These are phyloP conservation scores for Spiraea crenata DNA, from an alignment of 331 rosid species.

Conservation along the genomic window DNA sequence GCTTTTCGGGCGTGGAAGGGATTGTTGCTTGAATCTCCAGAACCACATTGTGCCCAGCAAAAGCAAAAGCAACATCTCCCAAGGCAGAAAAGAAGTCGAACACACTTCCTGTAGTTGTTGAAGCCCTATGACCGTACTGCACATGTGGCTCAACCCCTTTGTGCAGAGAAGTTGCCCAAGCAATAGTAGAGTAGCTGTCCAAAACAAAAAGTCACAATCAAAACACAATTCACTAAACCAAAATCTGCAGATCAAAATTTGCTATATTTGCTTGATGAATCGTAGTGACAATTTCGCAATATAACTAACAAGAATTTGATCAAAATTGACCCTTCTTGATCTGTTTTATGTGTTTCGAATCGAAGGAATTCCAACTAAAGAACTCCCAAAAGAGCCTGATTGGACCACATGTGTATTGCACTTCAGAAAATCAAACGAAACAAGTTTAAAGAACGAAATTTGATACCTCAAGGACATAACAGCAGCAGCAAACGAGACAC, in stretches of 20 bases:
- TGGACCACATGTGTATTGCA: background rate
- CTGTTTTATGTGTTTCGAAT: too few relatives aligned
- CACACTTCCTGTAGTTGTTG: slow-evolving; percentile 29
- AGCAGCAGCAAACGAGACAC: slow-evolving; percentile 44
- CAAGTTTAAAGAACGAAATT: background rate
- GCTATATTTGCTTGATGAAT: background rate
- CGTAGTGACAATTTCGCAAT: background rate
- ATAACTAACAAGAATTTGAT: too few relatives aligned
- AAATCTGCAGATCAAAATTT: background rate
- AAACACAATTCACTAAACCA: background rate
- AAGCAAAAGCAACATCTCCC: slow-evolving; percentile 55
- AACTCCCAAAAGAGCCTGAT: background rate
- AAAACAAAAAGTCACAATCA: background rate
- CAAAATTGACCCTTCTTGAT: background rate
- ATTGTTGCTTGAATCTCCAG: slow-evolving; percentile 67
- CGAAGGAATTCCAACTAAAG: background rate
- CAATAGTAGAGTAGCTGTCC: slow-evolving; percentile 54
- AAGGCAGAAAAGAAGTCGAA: slow-evolving; percentile 41
- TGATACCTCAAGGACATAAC: slow-evolving; percentile 56
- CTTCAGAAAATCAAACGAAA: background rate
- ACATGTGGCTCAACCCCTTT: slow-evolving; percentile 39
- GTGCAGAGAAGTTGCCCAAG: slow-evolving; percentile 42
- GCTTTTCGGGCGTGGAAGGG: slow-evolving; percentile 53
- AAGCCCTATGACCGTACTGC: slow-evolving; percentile 23
- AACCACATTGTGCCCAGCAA: slow-evolving; percentile 51